phyloP scores from a whole-genome alignment of 192 early-diverging fungal species.

The Glomus cerebriforme region DNA sequence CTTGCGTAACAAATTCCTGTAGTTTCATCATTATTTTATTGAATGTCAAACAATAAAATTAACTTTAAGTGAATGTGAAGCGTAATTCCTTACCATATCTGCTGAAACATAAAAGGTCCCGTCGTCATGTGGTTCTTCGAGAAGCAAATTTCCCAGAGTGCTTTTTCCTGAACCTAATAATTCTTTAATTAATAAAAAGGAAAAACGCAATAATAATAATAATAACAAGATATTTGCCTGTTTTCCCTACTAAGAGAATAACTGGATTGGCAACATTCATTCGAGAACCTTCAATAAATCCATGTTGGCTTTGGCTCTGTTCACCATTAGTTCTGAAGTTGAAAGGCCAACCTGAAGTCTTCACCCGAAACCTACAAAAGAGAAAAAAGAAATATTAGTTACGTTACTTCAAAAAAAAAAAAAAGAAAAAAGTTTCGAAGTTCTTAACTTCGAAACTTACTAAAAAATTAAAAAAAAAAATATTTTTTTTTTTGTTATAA shows the following conservation, averaged over 20 bases:
- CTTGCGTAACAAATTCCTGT: constrained; percentile 26
- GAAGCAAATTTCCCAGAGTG: constrained; percentile 23
- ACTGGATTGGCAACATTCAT: not conserved
- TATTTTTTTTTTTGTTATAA: not conserved
- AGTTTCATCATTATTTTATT: not conserved
- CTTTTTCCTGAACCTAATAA: constrained; percentile 24
- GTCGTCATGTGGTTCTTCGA: not conserved
- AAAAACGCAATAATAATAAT: not conserved
- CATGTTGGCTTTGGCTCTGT: not conserved
- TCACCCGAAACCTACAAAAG: too few species aligned
- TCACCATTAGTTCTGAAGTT: too few species aligned
- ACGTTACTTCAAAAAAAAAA: too few species aligned
- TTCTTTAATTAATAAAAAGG: not conserved
- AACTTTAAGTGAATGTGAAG: not conserved
- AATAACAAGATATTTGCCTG: not conserved
- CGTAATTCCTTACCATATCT: not conserved
- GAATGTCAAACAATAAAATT: not conserved
- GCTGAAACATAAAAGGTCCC: constrained; percentile 12
- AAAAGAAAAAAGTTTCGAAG: too few species aligned
- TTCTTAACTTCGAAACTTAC: too few species aligned
- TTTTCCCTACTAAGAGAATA: constrained; percentile 19
- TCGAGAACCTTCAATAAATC: not conserved
- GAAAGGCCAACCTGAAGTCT: too few species aligned
- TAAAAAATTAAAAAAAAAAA: not conserved
- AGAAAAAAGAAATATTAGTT: too few species aligned